Conservation (phyloP, 352 stramenopile genomes). For the Pythium rhizo-oryzae region DNA sequence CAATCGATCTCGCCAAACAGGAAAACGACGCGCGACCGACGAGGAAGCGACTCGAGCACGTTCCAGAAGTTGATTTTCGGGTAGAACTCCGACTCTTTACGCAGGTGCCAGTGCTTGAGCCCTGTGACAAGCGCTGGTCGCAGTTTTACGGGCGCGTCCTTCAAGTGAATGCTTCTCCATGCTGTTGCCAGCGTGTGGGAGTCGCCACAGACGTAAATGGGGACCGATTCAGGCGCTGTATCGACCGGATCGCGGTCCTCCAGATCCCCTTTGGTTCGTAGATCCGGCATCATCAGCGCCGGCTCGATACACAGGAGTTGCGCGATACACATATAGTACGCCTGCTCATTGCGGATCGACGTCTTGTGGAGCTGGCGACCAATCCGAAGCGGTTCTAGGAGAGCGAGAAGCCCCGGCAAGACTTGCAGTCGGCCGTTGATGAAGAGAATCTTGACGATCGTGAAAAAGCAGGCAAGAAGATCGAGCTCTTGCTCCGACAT, state of each 20-base stretch:
- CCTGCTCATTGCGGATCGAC: conserved; percentile 84
- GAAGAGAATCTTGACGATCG: conserved; percentile 87
- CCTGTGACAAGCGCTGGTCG: conserved; percentile 89
- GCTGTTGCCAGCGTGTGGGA: conserved; percentile 90
- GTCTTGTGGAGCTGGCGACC: conserved; percentile 75
- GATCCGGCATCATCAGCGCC: conserved; percentile 9
- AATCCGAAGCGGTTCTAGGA: conserved; percentile 69
- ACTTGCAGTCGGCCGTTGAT: conserved; percentile 52
- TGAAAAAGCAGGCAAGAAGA: conserved; percentile 79
- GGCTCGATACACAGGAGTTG: conserved; percentile 71
- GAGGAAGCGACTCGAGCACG: conserved; percentile 58
- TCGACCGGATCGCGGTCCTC: conserved; percentile 4
- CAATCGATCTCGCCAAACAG: conserved; percentile 97
- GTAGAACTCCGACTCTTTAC: conserved; percentile 88
- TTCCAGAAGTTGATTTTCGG: conserved; percentile 92
- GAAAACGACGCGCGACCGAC: conserved; percentile 80
- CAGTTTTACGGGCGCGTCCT: conserved; percentile 27
- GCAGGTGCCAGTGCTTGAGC: conserved; percentile 94
- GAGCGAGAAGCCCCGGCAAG: conserved; percentile 53
- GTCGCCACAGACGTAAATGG: conserved; percentile 91
- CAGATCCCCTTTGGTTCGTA: conserved; percentile 5
- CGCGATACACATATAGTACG: conserved; percentile 88
- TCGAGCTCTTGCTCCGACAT: conserved; percentile 63
- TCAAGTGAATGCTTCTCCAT: conserved; percentile 69
- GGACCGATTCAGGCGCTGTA: neutral